Evolutionary conservation across 2,329 filamentous ascomycete species (phyloP), one percentile per base, ranked within the genome.

Genomic region (Trichoderma citrinoviride): DNA sequence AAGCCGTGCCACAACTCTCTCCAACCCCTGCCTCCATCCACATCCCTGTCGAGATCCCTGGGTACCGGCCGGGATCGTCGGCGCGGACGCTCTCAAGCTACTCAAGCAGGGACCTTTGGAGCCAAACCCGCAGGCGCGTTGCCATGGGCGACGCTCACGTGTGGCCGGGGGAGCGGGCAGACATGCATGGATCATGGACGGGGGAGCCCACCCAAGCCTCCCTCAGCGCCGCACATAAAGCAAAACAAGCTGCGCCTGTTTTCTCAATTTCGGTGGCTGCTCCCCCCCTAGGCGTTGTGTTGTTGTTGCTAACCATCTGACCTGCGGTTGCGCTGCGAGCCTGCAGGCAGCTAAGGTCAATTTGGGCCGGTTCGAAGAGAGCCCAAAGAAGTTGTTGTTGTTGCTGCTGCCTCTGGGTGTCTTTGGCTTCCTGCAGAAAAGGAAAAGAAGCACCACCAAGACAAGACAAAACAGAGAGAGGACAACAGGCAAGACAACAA

Each of bases 241-340:
- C 58, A 62, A 62, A 62, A 62, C 58, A 53, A 27, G 41, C 58
- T 33, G 49, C 49, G 49, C 49, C 49, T 33, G 29, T 54, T 54
- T 44, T 47, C 27, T 53, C 14, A 25, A 25, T 52, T 7, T 29
- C 27, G 33, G 10, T 37, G 33, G 23, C 25, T 25, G 25, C 40
- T 15, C 40, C 15, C 17, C 33, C 43, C 47, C 58, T 49, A 54
- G 49, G 49, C 58, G 49, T 37, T 10, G n/a, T n/a, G n/a, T n/a
- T n/a, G n/a, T n/a, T n/a, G n/a, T n/a, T n/a, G n/a, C n/a, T n/a
- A n/a, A n/a, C 12, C 33, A 37, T 37, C 33, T 37, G 33, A 37
- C 33, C 33, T 37, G 33, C 33, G 33, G 33, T 37, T 37, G 33
- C 14, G 33, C 55, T 58, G 40, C 55, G 23, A 29, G 43, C 33